Conservation (phyloP, 2,329 filamentous ascomycete species). For the Monilinia aucupariae region DNA sequence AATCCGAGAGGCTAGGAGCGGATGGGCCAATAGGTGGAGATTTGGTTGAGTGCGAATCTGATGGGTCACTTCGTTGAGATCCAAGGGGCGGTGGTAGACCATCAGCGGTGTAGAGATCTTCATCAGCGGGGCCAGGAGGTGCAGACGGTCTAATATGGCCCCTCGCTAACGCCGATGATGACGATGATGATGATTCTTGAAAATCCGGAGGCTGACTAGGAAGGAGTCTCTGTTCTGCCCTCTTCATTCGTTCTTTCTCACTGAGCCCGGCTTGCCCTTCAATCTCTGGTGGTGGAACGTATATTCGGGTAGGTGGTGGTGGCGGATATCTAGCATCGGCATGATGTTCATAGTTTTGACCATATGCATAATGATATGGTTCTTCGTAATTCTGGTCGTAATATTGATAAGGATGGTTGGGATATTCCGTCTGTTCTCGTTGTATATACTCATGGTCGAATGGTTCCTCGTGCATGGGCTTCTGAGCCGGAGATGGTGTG, state of each 20-base stretch:
- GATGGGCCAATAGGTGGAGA: conserved; percentile 23
- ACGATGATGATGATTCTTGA: conserved; percentile 41
- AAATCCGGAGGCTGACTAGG: conserved; percentile 68
- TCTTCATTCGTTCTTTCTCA: conserved; percentile 76
- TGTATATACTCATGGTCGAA: conserved; percentile 17
- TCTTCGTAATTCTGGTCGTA: conserved; percentile 34
- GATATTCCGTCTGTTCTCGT: conserved; percentile 19
- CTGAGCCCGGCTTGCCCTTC: conserved; percentile 57
- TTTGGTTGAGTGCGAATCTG: background rate
- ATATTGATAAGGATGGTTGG: conserved; percentile 34
- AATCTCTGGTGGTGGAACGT: conserved; percentile 56
- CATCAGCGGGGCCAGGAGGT: conserved; percentile 36
- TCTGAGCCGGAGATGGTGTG: conserved; percentile 21
- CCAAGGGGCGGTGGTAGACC: conserved; percentile 33
- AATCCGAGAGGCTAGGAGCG: conserved; percentile 27
- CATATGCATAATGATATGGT: conserved; percentile 31
- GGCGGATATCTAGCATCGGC: conserved; percentile 27
- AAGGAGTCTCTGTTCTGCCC: conserved; percentile 71
- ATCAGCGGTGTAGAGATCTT: conserved; percentile 49
- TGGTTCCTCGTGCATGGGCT: conserved; percentile 26
- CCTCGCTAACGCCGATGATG: conserved; percentile 10
- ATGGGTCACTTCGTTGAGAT: conserved; percentile 18
- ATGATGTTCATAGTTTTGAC: conserved; percentile 32
- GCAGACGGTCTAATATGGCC: conserved; percentile 39
- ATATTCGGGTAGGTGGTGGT: conserved; percentile 40